Conservation (phyloP, 805 yeast species). For the Barnettozyma vustinii region DNA sequence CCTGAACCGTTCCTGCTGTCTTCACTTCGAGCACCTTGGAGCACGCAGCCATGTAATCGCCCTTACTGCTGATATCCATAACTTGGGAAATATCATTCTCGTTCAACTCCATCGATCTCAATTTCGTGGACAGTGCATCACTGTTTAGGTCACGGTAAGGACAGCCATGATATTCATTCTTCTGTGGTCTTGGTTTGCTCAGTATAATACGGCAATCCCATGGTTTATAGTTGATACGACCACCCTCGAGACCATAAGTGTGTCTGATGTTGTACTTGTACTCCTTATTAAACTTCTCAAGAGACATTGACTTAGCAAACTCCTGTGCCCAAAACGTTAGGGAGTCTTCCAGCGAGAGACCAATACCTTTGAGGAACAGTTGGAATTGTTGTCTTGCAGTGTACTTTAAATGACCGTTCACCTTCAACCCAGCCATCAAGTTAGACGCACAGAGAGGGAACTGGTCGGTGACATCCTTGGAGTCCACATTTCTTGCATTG, state of each 20-base stretch:
- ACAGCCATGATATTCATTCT: constrained; percentile 82
- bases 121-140: constrained; percentile 53
- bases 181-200: constrained; percentile 61
- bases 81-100: constrained; percentile 57
- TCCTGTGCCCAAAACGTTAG: constrained; percentile 75
- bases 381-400: constrained; percentile 82
- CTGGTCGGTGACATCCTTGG: constrained; percentile 49
- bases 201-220: constrained; percentile 78
- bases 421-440: constrained; percentile 55
- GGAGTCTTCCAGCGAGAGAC: constrained; percentile 83
- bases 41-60: constrained; percentile 82
- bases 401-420: constrained; percentile 71
- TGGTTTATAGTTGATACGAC: constrained; percentile 78
- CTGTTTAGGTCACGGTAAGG: constrained; percentile 75
- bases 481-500: constrained; percentile 55
- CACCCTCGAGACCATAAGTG: constrained; percentile 88
- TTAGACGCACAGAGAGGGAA: constrained; percentile 80
- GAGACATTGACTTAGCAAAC: constrained; percentile 58
- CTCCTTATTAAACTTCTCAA: constrained; percentile 81
- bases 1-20: constrained; percentile 39
- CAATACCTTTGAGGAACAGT: constrained; percentile 83
- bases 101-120: constrained; percentile 59
- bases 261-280: constrained; percentile 86
- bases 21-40: constrained; percentile 81
- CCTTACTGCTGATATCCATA: constrained; percentile 58